phyloP scores from a whole-genome alignment of 768 basidiomycete species.

The Myochromella boudieri region DNA sequence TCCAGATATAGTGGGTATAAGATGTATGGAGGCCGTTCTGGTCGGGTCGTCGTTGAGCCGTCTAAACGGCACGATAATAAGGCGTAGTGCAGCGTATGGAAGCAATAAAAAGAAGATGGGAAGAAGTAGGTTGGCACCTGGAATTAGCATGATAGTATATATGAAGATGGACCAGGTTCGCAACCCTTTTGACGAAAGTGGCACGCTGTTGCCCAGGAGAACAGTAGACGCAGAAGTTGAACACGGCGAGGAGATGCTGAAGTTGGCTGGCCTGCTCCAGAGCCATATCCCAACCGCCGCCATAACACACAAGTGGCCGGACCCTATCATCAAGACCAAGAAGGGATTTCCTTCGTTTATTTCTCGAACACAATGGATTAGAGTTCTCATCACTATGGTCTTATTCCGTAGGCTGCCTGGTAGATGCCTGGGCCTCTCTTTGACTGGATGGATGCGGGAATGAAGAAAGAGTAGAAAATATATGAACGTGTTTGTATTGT shows the following conservation, averaged over 20 bases:
- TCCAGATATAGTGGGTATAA: no score
- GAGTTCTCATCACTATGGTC: neutral
- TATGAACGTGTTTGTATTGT: constrained; percentile 20
- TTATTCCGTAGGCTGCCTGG: no score
- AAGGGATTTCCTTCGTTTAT: neutral
- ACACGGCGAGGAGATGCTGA: neutral
- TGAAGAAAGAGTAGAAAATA: constrained; percentile 18
- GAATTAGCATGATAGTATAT: no score
- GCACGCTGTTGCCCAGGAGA: neutral
- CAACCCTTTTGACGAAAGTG: no score
- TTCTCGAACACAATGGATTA: neutral
- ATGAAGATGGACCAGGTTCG: no score
- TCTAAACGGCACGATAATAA: no score
- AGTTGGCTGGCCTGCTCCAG: constrained; percentile 1
- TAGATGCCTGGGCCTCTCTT: neutral
- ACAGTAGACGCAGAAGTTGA: neutral
- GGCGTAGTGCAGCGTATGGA: no score
- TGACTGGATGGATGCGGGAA: no score
- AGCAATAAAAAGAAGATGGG: no score
- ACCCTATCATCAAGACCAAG: neutral
- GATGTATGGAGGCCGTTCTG: no score
- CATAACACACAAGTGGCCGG: constrained; percentile 7
- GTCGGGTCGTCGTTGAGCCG: no score
- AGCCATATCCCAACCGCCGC: constrained; percentile 14
- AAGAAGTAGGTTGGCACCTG: no score